Conservation (phyloP, 2,329 filamentous ascomycete species). For the Trichoderma harzianum region DNA sequence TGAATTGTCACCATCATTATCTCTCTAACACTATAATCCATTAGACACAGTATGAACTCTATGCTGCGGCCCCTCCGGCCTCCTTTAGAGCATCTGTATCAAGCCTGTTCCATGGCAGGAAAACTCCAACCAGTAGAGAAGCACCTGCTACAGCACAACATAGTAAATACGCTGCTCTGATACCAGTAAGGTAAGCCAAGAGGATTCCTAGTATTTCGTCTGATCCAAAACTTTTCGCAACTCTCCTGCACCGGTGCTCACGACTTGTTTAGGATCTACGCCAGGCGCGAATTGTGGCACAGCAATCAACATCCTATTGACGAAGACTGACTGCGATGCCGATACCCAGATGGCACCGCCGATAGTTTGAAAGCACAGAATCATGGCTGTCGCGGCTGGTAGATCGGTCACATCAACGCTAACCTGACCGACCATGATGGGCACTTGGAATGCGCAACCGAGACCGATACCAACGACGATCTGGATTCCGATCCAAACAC, state of each 20-base stretch:
- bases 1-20: neutral
- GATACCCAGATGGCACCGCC: conserved; percentile 2
- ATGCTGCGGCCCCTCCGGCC: neutral
- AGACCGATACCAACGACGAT: conserved; percentile 44
- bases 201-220: neutral
- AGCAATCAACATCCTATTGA: neutral
- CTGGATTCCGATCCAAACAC: conserved; percentile 28
- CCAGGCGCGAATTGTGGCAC: neutral
- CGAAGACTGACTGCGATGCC: neutral
- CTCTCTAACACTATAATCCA: neutral
- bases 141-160: neutral
- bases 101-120: neutral
- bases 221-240: neutral
- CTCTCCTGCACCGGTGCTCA: neutral
- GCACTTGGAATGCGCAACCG: conserved; percentile 42
- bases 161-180: neutral
- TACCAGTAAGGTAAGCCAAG: neutral
- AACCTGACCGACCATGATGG: conserved; percentile 41
- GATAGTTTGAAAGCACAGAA: neutral
- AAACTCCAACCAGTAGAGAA: neutral
- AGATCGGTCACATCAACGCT: neutral
- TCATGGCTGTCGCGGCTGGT: neutral
- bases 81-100: neutral
- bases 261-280: neutral
- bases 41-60: neutral